Evolutionary conservation across 805 yeast genomes (phyloP).

Genomic region (Yarrowia deformans): DNA sequence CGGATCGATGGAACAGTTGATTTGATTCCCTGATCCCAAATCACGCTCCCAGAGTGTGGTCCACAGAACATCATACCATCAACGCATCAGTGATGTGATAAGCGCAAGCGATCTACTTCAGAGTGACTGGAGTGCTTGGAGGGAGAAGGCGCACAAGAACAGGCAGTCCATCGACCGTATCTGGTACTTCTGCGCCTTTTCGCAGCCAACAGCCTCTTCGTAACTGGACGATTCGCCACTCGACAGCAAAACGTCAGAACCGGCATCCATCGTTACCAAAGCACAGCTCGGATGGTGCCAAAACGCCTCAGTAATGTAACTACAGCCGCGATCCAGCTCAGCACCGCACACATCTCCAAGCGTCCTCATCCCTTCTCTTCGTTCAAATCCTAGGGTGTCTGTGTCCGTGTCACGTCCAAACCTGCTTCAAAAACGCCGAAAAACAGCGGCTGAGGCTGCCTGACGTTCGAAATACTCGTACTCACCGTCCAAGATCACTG

Average conservation of each 20-base stretch:
- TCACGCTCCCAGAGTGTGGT: background rate
- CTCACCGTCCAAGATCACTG: conserved; percentile 91
- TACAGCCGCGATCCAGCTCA: background rate
- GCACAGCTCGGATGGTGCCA: background rate
- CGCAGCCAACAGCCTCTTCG: background rate
- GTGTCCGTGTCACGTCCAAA: background rate
- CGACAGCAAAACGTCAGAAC: background rate
- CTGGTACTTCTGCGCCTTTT: background rate
- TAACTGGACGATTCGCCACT: conserved; percentile 11
- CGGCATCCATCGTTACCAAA: background rate
- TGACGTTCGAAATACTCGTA: conserved; percentile 43
- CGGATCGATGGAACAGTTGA: background rate
- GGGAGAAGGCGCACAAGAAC: background rate
- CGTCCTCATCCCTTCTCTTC: background rate
- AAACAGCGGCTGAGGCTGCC: background rate
- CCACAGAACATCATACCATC: background rate
- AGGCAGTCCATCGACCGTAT: background rate
- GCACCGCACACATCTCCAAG: background rate
- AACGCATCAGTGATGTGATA: background rate
- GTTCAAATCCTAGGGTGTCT: background rate
- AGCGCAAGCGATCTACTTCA: background rate
- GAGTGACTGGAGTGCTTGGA: background rate
- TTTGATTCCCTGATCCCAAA: background rate
- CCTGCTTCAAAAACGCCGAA: background rate
- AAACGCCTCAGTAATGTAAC: background rate